phyloP scores from a whole-genome alignment of 768 basidiomycete genomes.

The Tremella mesenterica region DNA sequence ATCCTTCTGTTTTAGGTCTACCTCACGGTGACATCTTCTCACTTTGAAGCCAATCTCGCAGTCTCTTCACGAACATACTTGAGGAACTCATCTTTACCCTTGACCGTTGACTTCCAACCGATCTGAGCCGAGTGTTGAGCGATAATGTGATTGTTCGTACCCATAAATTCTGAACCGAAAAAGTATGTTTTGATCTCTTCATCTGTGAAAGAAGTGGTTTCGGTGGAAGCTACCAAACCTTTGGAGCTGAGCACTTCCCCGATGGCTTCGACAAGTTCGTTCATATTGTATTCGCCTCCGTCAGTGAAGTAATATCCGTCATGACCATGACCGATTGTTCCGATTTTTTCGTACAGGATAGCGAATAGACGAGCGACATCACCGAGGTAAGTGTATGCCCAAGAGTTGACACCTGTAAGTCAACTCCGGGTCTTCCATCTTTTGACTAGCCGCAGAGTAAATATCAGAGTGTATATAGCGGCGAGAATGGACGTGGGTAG shows the following conservation, averaged over 20 bases:
- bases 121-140: constrained; percentile 36
- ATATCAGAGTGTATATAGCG: not conserved
- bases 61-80: too few species aligned
- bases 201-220: constrained; percentile 29
- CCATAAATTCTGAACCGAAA: constrained; percentile 23
- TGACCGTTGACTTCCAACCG: constrained; percentile 43
- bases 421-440: not conserved
- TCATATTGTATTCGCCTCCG: constrained; percentile 37
- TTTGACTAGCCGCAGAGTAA: not conserved
- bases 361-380: constrained; percentile 36
- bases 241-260: constrained; percentile 32
- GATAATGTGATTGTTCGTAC: constrained; percentile 31
- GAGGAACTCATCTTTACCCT: too few species aligned
- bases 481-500: not conserved
- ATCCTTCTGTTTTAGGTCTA: too few species aligned
- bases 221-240: constrained; percentile 14
- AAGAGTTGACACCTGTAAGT: constrained; percentile 30
- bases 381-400: constrained; percentile 37
- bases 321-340: constrained; percentile 38
- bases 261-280: constrained; percentile 26
- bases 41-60: too few species aligned
- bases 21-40: too few species aligned
- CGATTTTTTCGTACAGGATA: constrained; percentile 24
- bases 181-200: constrained; percentile 43
- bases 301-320: constrained; percentile 41